Evolutionary conservation across 306 rosid species (phyloP).

Genomic region (Cucurbita ficifolia): DNA sequence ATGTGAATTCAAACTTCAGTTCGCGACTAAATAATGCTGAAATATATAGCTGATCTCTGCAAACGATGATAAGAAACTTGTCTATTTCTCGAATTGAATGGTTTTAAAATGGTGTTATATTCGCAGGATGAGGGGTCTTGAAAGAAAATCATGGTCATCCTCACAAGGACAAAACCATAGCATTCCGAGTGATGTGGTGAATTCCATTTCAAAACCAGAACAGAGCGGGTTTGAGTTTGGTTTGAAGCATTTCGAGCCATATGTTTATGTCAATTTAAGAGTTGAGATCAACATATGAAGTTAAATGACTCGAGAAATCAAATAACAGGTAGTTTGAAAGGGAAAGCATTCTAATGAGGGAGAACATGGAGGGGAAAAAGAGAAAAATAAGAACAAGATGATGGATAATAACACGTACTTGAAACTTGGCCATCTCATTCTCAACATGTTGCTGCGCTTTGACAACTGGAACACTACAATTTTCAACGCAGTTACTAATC

Average conservation of each 20-base stretch:
- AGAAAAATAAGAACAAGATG: not conserved
- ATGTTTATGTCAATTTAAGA: not conserved
- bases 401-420: constrained; percentile 27
- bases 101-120: not conserved
- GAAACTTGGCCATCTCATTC: constrained; percentile 77
- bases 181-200: not conserved
- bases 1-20: not conserved
- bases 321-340: not conserved
- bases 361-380: not conserved
- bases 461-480: constrained; percentile 61
- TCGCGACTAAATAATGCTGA: not conserved
- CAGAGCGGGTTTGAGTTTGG: not conserved
- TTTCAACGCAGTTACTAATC: constrained; percentile 60
- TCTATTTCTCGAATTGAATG: not conserved
- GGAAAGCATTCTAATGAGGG: not conserved
- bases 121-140: not conserved
- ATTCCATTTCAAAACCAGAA: not conserved
- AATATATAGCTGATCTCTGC: not conserved
- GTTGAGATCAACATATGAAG: not conserved
- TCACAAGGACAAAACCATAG: not conserved
- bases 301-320: not conserved
- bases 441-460: constrained; percentile 72
- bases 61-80: not conserved
- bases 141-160: not conserved
- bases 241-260: not conserved